Evolutionary conservation across 176 grass and related monocot species (phyloP).

Genomic region (Tuctoria greenei): DNA sequence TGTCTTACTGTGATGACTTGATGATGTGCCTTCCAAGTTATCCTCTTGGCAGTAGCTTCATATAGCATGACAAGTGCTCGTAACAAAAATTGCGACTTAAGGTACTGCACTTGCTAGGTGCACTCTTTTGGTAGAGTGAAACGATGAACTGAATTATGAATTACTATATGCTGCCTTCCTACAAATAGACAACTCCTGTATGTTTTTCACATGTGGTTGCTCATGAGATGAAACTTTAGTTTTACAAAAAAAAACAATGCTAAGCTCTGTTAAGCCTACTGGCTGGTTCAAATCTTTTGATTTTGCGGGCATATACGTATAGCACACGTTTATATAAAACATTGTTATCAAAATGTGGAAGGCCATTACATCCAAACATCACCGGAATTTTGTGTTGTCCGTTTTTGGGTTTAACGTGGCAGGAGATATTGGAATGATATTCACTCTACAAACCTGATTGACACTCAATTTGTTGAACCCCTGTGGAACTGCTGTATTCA

Average conservation of each 20-base stretch:
- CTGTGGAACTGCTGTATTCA: background rate
- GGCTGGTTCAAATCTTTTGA: background rate
- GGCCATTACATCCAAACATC: background rate
- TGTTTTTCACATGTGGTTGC: background rate
- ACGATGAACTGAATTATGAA: background rate
- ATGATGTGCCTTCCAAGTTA: slow-evolving; percentile 43
- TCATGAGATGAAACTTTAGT: slow-evolving; percentile 1
- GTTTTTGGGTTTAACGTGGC: background rate
- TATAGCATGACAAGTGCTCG: slow-evolving; percentile 14
- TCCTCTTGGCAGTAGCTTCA: slow-evolving; percentile 22
- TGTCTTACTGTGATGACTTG: slow-evolving; percentile 49
- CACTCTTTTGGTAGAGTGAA: background rate
- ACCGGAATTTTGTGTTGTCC: background rate
- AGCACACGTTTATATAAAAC: background rate
- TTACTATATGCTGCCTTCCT: background rate
- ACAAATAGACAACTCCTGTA: slow-evolving; percentile 20
- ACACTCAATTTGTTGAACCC: background rate
- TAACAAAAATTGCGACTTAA: slow-evolving; percentile 16
- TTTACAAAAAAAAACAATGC: background rate
- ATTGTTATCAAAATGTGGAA: background rate
- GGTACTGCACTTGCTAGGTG: background rate
- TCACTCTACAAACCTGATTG: background rate
- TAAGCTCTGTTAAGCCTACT: background rate
- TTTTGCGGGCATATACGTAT: background rate
- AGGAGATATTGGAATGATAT: background rate